Base-by-base conservation (phyloP, 192 early-diverging fungal species). In the Coemansia sp. region DNA sequence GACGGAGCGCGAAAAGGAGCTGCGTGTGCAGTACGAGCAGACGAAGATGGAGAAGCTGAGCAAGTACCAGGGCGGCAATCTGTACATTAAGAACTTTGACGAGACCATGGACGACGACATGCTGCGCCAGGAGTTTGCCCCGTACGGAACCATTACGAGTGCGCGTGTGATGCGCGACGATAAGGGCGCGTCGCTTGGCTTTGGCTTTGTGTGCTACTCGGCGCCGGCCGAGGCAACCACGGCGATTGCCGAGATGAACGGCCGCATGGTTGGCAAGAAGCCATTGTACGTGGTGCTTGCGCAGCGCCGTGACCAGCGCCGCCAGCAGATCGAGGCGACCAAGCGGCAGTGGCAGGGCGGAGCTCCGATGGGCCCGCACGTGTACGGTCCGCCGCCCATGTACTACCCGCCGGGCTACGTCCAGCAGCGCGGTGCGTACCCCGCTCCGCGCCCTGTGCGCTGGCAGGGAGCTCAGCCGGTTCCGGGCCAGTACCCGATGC, bases 181-280 rank as follows among this genome's bases (percentile, higher is more conserved):
- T 41, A 90, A 89, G 82, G 83, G 82, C 48, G 72, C 73, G 37
- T 94, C 93, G 73, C 91, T 93, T 73, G 95, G 96, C 38, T 99
- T 99, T 64, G 97, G 97, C 14, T 99, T 99, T 75, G 97, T 99
- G 24, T 99, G 97, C 88, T 99, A 95, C 87, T 92, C 93, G n/a
- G 88, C 92, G 37, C 94, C 97, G 51, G 96, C 97, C 72, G 97
- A 99, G 84, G 96, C 97, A 49, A 95, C 89, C 80, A 95, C 94
- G 87, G 97, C 97, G 60, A 94, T 95, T 47, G 90, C 93, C 59
- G 97, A 98, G 84, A 98, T 98, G 96, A 98, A 98, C 85, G 92
- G 94, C 63, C 90, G 93, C 66, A 93, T 98, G 87, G 79, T 95
- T 59, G 90, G 89, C 64, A 79, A 75, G 83, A 99, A 99, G 87